These are phyloP conservation scores for Rosa chinensis DNA, from an alignment of 306 rosid species.

Conservation along the genomic window DNA sequence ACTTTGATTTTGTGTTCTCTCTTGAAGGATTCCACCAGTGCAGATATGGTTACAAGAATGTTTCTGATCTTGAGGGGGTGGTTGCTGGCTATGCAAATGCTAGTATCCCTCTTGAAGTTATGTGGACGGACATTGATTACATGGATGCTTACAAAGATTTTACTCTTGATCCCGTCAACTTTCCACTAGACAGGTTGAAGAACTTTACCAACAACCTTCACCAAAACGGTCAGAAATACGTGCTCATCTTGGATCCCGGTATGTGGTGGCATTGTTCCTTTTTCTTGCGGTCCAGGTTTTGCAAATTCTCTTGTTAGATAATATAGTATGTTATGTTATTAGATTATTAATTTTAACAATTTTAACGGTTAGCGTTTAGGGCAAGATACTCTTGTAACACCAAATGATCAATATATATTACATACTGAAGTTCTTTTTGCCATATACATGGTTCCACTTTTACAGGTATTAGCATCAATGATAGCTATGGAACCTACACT, in stretches of 20 bases:
- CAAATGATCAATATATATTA: neutral
- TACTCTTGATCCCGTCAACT: constrained; percentile 84
- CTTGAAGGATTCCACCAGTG: constrained; percentile 89
- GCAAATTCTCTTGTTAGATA: neutral
- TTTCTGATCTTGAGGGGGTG: constrained; percentile 58
- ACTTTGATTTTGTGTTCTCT: neutral
- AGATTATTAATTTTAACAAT: neutral
- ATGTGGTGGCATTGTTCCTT: neutral
- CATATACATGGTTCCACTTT: neutral
- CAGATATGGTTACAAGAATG: constrained; percentile 76
- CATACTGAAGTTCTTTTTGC: no score
- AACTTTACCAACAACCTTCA: constrained; percentile 58
- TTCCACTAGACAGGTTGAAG: constrained; percentile 60
- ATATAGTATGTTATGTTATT: neutral
- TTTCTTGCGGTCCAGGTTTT: neutral
- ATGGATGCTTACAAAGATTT: constrained; percentile 89
- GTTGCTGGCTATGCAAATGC: constrained; percentile 73
- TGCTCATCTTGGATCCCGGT: constrained; percentile 82
- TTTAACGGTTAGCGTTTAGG: neutral
- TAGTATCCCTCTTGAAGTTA: constrained; percentile 76
- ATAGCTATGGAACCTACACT: constrained; percentile 49
- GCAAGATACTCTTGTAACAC: neutral
- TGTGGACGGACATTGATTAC: constrained; percentile 96
- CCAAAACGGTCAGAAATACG: constrained; percentile 75
- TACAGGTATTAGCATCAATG: constrained; percentile 68